Conservation (phyloP, 2,329 filamentous ascomycete genomes). For the Blastomyces parvus region DNA sequence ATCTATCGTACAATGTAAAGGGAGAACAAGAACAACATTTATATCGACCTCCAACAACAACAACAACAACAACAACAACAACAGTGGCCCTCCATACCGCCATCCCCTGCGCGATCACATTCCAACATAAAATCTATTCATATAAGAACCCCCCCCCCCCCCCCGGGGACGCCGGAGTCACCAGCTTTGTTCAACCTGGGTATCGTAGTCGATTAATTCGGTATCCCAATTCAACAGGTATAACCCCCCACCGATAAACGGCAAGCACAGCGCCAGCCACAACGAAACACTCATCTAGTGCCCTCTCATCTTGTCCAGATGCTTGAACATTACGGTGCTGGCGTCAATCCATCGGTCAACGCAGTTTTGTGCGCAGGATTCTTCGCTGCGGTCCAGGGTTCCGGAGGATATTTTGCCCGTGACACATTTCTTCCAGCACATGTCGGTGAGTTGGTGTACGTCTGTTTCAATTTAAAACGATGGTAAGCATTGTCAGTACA, state of each 20-base stretch:
- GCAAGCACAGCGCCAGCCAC: background rate
- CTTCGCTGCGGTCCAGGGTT: slow-evolving; percentile 66
- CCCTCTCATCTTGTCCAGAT: slow-evolving; percentile 58
- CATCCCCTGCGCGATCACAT: background rate
- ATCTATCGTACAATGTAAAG: slow-evolving; percentile 2
- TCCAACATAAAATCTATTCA: background rate
- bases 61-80: background rate
- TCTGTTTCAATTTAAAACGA: slow-evolving; percentile 31
- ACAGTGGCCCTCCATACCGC: background rate
- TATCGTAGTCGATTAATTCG: background rate
- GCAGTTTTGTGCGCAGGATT: slow-evolving; percentile 80
- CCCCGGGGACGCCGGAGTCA: background rate
- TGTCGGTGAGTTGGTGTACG: slow-evolving; percentile 59
- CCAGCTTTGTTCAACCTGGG: background rate
- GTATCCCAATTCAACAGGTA: background rate
- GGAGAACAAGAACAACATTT: background rate
- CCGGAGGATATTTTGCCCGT: slow-evolving; percentile 61
- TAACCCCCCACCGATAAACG: background rate
- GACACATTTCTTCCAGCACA: slow-evolving; percentile 94
- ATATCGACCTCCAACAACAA: background rate
- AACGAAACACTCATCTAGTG: background rate
- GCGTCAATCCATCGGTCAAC: slow-evolving; percentile 90
- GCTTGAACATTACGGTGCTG: slow-evolving; percentile 73
- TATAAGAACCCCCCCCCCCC: background rate
- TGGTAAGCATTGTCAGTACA: slow-evolving; percentile 9